A percentile compares a stretch with the other conserved stretches of the same genome.
phyloP scores from a whole-genome alignment of 129 eudicot genomes.

The Centrapalus pauciflorus region DNA sequence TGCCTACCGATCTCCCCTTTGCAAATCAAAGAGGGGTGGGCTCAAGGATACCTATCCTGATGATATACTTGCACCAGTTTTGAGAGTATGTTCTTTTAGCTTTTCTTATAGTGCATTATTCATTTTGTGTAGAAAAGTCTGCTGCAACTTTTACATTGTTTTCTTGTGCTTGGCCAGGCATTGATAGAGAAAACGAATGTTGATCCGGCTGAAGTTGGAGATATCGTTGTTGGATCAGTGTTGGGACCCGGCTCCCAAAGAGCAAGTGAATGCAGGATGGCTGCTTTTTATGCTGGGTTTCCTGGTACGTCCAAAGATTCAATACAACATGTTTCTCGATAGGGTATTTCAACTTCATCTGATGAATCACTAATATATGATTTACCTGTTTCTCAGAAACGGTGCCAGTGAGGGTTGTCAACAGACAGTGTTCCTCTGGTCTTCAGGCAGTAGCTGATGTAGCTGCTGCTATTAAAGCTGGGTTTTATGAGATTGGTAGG shows the following conservation, averaged over 20 bases:
- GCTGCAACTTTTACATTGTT: neutral
- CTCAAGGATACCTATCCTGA: conserved; percentile 92
- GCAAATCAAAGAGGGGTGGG: conserved; percentile 91
- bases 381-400: conserved; percentile 46
- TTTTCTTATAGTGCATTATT: neutral
- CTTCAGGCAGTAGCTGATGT: conserved; percentile 99
- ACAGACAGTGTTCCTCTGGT: conserved; percentile 98
- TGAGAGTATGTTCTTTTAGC: conserved; percentile 43
- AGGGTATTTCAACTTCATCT: neutral
- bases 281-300: conserved; percentile 98
- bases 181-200: conserved; percentile 82
- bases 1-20: conserved; percentile 75
- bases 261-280: conserved; percentile 96
- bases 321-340: neutral
- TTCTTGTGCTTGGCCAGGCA: conserved; percentile 41
- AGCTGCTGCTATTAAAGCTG: conserved; percentile 96
- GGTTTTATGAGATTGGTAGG: conserved; percentile 93
- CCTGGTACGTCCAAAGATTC: conserved; percentile 52
- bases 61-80: conserved; percentile 90
- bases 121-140: neutral
- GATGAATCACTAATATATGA: neutral
- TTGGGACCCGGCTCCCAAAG: conserved; percentile 88
- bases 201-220: conserved; percentile 90
- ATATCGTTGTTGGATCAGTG: conserved; percentile 91
- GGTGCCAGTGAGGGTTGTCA: conserved; percentile 92